Percentiles rank a stretch among this genome's conserved stretches.
Evolutionary conservation across 2,329 filamentous ascomycete genomes (phyloP).

Genomic region (Fusarium scirpi): DNA sequence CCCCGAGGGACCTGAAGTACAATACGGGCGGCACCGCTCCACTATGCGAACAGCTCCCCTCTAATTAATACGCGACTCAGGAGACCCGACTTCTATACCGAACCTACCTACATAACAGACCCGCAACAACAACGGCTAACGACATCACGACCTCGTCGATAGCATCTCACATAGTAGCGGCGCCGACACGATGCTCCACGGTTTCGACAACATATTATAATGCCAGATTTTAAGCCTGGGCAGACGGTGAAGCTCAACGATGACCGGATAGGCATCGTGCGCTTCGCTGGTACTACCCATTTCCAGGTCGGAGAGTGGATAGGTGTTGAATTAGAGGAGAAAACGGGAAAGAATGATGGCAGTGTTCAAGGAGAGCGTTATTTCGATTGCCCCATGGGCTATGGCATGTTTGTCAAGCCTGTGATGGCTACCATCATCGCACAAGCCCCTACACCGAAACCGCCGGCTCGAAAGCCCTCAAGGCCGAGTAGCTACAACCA

Average conservation of each 20-base stretch:
- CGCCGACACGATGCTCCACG: constrained; percentile 51
- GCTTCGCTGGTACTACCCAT: constrained; percentile 82
- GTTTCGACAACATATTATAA: constrained; percentile 42
- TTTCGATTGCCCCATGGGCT: constrained; percentile 83
- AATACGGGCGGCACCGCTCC: constrained; percentile 11
- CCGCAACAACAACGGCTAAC: constrained; percentile 14
- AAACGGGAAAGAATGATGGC: constrained; percentile 92
- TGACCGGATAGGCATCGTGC: constrained; percentile 80
- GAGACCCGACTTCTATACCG: constrained; percentile 19
- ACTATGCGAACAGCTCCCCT: constrained; percentile 32
- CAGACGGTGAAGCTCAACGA: constrained; percentile 84
- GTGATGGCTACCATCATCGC: constrained; percentile 72
- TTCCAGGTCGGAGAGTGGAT: constrained; percentile 90
- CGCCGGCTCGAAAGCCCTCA: constrained; percentile 54
- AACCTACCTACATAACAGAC: constrained; percentile 6
- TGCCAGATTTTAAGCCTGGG: constrained; percentile 72
- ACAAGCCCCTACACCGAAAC: constrained; percentile 57
- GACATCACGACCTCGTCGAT: constrained; percentile 2
- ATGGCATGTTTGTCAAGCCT: constrained; percentile 87
- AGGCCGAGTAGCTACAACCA: constrained; percentile 64
- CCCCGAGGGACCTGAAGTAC: constrained; percentile 4
- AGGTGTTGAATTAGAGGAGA: constrained; percentile 86
- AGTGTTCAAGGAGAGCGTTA: constrained; percentile 89
- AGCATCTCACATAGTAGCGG: constrained; percentile 12
- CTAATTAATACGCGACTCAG: constrained; percentile 40